These are phyloP conservation scores for Pseudogymnoascus sp. DNA, from an alignment of 2,329 filamentous ascomycete genomes.

Conservation along the genomic window DNA sequence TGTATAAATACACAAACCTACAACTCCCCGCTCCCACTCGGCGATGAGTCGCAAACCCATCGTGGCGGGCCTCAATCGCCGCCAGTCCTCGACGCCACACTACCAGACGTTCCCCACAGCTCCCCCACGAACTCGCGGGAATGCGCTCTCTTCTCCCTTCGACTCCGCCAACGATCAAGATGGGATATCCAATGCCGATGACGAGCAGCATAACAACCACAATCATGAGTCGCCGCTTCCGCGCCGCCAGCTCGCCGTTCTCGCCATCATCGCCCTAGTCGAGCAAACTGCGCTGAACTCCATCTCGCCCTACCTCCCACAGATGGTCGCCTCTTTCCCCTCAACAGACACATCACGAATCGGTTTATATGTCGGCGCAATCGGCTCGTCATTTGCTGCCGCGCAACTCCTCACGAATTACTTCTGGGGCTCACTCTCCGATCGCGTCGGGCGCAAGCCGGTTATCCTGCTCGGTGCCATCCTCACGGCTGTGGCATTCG, in stretches of 20 bases:
- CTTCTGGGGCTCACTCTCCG: slow-evolving; percentile 78
- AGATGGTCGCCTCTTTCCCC: slow-evolving; percentile 82
- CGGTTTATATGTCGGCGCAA: slow-evolving; percentile 80
- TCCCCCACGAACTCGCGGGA: slow-evolving; percentile 57
- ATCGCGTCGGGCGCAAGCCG: slow-evolving; percentile 71
- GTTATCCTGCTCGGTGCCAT: slow-evolving; percentile 74
- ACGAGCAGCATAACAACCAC: slow-evolving; percentile 25
- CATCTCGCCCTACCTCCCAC: slow-evolving; percentile 87
- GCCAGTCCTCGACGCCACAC: slow-evolving; percentile 41
- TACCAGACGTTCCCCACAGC: slow-evolving; percentile 77
- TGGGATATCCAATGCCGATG: slow-evolving; percentile 26
- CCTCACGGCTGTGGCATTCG: slow-evolving; percentile 73
- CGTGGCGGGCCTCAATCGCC: slow-evolving; percentile 15
- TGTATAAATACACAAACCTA: neutral
- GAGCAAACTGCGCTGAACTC: slow-evolving; percentile 97
- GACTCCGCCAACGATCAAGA: slow-evolving; percentile 27
- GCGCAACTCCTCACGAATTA: slow-evolving; percentile 92
- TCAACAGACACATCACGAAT: slow-evolving; percentile 63
- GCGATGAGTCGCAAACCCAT: neutral
- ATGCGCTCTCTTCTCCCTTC: slow-evolving; percentile 26
- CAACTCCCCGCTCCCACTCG: neutral
- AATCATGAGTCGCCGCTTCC: slow-evolving; percentile 59
- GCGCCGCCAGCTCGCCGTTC: slow-evolving; percentile 68
- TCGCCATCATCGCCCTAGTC: slow-evolving; percentile 81
- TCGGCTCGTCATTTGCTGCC: slow-evolving; percentile 84